Percentiles rank a stretch among this genome's conserved stretches.
phyloP scores from a whole-genome alignment of 2,329 filamentous ascomycete genomes.

The Graphilbum sp. region DNA sequence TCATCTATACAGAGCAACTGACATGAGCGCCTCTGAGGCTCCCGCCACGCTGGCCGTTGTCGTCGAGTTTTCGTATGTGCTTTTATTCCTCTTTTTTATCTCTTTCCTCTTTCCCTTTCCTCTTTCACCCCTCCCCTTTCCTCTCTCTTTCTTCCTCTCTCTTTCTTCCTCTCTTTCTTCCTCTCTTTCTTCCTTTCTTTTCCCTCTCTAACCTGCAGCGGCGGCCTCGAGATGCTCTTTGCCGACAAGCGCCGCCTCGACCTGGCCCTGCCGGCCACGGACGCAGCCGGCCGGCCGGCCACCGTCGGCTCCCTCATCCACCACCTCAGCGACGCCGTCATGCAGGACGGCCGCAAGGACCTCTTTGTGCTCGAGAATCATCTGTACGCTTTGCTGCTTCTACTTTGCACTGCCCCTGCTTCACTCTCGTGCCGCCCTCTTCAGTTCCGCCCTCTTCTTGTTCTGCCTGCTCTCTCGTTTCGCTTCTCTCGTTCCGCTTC shows the following conservation, averaged over 20 bases:
- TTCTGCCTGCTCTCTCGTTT: too few species aligned
- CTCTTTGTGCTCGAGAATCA: conserved; percentile 77
- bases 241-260: conserved; percentile 60
- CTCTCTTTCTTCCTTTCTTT: neutral
- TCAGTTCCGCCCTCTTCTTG: too few species aligned
- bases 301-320: conserved; percentile 63
- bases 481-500: too few species aligned
- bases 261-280: conserved; percentile 48
- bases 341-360: conserved; percentile 75
- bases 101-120: neutral
- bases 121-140: neutral
- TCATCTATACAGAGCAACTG: too few species aligned
- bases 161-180: neutral
- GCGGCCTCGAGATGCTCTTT: conserved; percentile 90
- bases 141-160: conserved; percentile 2
- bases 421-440: neutral
- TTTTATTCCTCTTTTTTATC: neutral
- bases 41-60: conserved; percentile 24
- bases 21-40: neutral
- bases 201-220: conserved; percentile 31
- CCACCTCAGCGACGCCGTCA: conserved; percentile 63
- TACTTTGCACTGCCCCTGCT: neutral
- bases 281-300: conserved; percentile 40
- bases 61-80: conserved; percentile 40
- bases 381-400: conserved; percentile 48